Evolutionary conservation across 2,329 filamentous ascomycete genomes (phyloP).

Genomic region (Sphaerostilbella broomeana): DNA sequence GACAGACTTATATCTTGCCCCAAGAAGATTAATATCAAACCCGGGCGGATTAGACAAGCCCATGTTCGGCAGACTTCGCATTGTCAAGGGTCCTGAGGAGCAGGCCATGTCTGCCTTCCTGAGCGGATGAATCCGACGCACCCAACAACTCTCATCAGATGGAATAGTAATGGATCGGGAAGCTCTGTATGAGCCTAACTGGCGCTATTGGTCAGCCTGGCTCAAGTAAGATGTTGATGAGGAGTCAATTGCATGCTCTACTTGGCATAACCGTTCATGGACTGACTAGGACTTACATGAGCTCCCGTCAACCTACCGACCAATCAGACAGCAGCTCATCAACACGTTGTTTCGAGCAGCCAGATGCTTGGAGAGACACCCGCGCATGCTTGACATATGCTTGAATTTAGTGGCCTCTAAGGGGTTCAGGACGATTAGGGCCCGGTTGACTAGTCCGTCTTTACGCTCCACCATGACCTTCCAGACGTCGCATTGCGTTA

Average conservation of each 20-base stretch:
- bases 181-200: not conserved
- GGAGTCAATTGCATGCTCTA: conserved; percentile 5
- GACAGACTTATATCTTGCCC: conserved; percentile 1
- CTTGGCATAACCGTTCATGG: not conserved
- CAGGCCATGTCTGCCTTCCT: not conserved
- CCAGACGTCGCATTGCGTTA: not conserved
- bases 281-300: not conserved
- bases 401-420: conserved; percentile 5
- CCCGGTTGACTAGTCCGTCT: not conserved
- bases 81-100: no score
- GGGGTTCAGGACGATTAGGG: conserved; percentile 1
- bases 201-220: conserved; percentile 9
- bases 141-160: conserved; percentile 3
- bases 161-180: conserved; percentile 6
- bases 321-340: conserved; percentile 6
- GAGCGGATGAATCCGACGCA: conserved; percentile 9
- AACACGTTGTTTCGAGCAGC: conserved; percentile 9
- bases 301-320: conserved; percentile 5
- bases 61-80: no score
- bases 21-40: conserved; percentile 7
- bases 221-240: not conserved
- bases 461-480: not conserved
- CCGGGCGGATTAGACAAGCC: no score
- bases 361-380: conserved; percentile 8
- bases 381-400: conserved; percentile 6